Conservation (phyloP, 2,329 filamentous ascomycete species). For the Alternaria sp. region DNA sequence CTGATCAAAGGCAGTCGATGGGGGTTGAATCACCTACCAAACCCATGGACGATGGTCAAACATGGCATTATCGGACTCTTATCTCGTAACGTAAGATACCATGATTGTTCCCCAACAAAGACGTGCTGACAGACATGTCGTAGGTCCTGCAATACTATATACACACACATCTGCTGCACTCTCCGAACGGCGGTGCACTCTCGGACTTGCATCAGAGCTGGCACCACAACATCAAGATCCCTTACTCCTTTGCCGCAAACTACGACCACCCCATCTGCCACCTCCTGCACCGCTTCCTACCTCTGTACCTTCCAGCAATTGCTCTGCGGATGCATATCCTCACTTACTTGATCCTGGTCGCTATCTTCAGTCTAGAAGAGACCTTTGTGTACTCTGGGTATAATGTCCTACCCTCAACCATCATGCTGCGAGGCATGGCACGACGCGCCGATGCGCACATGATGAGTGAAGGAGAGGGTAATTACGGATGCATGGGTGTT, state of each 20-base stretch:
- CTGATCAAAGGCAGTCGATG: slow-evolving; percentile 65
- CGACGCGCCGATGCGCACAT: slow-evolving; percentile 66
- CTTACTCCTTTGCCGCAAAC: slow-evolving; percentile 68
- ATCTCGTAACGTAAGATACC: slow-evolving; percentile 60
- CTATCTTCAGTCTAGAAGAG: slow-evolving; percentile 69
- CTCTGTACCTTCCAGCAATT: slow-evolving; percentile 69
- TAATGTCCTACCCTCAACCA: slow-evolving; percentile 63
- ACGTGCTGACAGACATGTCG: slow-evolving; percentile 1
- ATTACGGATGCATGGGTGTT: slow-evolving; percentile 68
- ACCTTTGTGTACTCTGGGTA: slow-evolving; percentile 73
- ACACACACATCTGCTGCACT: slow-evolving; percentile 75
- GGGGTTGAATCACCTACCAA: slow-evolving; percentile 66
- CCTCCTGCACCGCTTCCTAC: slow-evolving; percentile 67
- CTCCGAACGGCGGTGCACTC: slow-evolving; percentile 32
- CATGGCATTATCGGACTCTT: slow-evolving; percentile 61
- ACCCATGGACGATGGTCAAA: slow-evolving; percentile 66
- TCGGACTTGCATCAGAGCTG: slow-evolving; percentile 56
- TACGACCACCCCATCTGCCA: slow-evolving; percentile 73
- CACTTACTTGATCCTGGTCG: slow-evolving; percentile 71
- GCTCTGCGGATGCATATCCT: slow-evolving; percentile 73
- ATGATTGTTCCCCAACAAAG: slow-evolving; percentile 6
- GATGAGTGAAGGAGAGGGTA: slow-evolving; percentile 61
- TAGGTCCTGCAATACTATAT: slow-evolving; percentile 73
- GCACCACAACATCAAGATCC: slow-evolving; percentile 64
- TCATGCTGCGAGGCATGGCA: slow-evolving; percentile 64